Conservation (phyloP, 192 early-diverging fungal genomes). For the Rhizophlyctis rosea region DNA sequence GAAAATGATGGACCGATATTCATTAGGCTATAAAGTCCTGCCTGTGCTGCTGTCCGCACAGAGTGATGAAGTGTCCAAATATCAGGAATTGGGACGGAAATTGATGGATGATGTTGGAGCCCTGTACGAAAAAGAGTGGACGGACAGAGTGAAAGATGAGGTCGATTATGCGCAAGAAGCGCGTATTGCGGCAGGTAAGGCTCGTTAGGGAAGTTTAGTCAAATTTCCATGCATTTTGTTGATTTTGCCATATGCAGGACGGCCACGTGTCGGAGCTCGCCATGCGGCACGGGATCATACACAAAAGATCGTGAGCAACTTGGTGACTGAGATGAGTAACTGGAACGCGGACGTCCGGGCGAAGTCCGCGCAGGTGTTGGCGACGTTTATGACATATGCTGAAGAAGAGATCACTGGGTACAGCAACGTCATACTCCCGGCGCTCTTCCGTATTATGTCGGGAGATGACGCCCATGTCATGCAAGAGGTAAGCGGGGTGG, state of each 20-base stretch:
- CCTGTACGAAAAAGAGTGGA: conserved; percentile 56
- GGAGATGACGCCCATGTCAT: conserved; percentile 46
- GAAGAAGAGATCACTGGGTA: conserved; percentile 56
- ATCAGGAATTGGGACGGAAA: conserved; percentile 10
- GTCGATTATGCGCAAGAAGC: conserved; percentile 40
- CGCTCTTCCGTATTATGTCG: conserved; percentile 41
- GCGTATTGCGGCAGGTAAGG: conserved; percentile 4
- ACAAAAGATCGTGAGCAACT: conserved; percentile 42
- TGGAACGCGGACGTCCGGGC: conserved; percentile 49
- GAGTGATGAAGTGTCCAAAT: conserved; percentile 43
- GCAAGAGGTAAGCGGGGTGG: conserved; percentile 23
- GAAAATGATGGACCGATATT: conserved; percentile 47
- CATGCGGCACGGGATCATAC: conserved; percentile 53
- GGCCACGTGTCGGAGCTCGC: conserved; percentile 48
- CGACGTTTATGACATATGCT: conserved; percentile 38
- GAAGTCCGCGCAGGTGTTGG: conserved; percentile 37
- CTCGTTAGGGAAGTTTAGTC: too few relatives aligned
- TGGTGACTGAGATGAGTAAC: conserved; percentile 41
- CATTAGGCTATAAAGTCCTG: conserved; percentile 48
- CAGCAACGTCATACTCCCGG: conserved; percentile 40
- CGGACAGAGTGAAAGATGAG: conserved; percentile 52
- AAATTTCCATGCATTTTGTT: background rate
- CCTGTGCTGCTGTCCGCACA: conserved; percentile 45
- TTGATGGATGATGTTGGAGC: conserved; percentile 42
- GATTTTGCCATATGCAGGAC: conserved; percentile 15